Percentiles rank a stretch among this genome's conserved stretches.
Evolutionary conservation across 495 filamentous ascomycete species (phyloP).

Genomic region (Penicillium herquei): DNA sequence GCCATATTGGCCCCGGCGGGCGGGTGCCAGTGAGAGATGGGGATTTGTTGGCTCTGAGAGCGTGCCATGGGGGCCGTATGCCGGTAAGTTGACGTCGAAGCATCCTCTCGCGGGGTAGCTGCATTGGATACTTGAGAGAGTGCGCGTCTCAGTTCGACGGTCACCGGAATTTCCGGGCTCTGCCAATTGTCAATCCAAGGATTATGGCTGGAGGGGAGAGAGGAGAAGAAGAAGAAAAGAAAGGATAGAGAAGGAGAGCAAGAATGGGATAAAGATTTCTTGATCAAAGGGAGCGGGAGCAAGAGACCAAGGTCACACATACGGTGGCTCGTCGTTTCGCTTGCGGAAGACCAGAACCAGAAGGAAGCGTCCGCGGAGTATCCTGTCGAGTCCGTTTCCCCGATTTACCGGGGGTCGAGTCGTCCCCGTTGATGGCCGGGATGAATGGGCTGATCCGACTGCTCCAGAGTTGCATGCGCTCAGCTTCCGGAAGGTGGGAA

Average conservation of each 20-base stretch:
- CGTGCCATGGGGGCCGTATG: constrained; percentile 40
- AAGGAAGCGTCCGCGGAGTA: constrained; percentile 43
- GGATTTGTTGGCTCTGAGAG: constrained; percentile 46
- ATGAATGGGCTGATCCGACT: constrained; percentile 43
- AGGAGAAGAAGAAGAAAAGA: constrained; percentile 21
- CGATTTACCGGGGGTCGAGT: constrained; percentile 27
- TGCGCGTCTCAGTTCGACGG: constrained; percentile 34
- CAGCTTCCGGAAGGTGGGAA: constrained; percentile 44
- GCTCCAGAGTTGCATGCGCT: constrained; percentile 46
- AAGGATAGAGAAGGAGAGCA: constrained; percentile 15
- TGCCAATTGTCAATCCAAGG: constrained; percentile 51
- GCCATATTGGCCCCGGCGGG: constrained; percentile 23
- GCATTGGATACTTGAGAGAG: constrained; percentile 35
- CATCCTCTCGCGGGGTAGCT: constrained; percentile 23
- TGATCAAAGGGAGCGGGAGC: constrained; percentile 27
- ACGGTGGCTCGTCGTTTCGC: constrained; percentile 53
- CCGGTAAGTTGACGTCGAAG: constrained; percentile 26
- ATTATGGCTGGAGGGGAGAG: constrained; percentile 25
- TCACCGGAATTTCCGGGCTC: constrained; percentile 44
- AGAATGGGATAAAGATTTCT: constrained; percentile 4
- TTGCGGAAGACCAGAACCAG: constrained; percentile 39
- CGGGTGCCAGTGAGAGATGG: constrained; percentile 34
- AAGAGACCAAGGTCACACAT: constrained; percentile 48
- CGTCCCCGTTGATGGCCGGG: constrained; percentile 23
- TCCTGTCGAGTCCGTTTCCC: constrained; percentile 49